phyloP scores from a whole-genome alignment of 73 alveolate genomes.

The Uronychia setigera region DNA sequence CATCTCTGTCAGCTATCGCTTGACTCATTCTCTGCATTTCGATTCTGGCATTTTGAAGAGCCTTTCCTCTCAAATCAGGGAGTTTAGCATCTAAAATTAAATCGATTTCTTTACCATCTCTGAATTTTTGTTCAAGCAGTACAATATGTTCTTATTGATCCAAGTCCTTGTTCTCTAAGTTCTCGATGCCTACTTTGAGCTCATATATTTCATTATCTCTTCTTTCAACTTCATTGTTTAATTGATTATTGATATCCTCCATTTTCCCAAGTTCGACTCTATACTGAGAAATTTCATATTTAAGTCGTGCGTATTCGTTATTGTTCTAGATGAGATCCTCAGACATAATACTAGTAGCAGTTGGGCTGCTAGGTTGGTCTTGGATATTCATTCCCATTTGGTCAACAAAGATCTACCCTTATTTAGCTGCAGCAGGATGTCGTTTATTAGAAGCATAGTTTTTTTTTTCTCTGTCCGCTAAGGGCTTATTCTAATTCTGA shows the following conservation, averaged over 20 bases:
- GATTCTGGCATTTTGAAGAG: background rate
- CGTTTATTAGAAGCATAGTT: too few relatives aligned
- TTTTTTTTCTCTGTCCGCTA: too few relatives aligned
- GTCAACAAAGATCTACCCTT: too few relatives aligned
- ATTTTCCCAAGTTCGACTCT: background rate
- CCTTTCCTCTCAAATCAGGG: background rate
- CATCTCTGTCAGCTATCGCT: background rate
- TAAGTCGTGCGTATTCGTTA: background rate
- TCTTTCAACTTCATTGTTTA: background rate
- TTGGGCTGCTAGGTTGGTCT: background rate
- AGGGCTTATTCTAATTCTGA: background rate
- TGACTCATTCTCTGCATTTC: background rate
- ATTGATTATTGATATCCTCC: background rate
- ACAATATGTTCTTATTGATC: background rate
- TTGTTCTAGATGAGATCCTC: background rate
- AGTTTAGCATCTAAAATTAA: background rate
- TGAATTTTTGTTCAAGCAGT: background rate
- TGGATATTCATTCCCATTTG: too few relatives aligned
- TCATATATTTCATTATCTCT: background rate
- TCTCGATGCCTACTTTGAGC: background rate
- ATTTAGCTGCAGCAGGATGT: too few relatives aligned
- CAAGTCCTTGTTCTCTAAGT: background rate
- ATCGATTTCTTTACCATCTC: background rate
- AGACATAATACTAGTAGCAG: background rate
- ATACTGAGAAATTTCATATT: background rate